A percentile compares a stretch with the other conserved stretches of the same genome.
These are phyloP conservation scores for Colletotrichum nymphaeae DNA, from an alignment of 2,329 filamentous ascomycete genomes.

Conservation along the genomic window DNA sequence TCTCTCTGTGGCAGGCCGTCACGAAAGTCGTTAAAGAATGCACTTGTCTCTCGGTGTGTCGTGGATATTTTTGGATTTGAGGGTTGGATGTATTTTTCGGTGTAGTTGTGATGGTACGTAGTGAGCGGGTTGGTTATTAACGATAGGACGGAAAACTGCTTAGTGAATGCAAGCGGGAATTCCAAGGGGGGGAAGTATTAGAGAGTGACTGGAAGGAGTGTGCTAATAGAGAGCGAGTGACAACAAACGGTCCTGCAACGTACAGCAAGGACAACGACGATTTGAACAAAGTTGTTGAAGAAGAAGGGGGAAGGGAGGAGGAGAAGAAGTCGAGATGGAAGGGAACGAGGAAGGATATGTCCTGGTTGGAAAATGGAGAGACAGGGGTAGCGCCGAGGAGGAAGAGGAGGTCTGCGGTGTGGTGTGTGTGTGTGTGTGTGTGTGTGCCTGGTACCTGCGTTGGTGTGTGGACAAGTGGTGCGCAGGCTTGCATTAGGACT, in stretches of 20 bases:
- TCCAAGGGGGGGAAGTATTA: conserved; percentile 40
- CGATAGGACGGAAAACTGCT: conserved; percentile 59
- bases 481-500: conserved; percentile 11
- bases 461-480: neutral
- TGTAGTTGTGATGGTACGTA: neutral
- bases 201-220: conserved; percentile 41
- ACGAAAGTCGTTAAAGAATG: conserved; percentile 32
- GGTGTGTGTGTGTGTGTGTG: neutral
- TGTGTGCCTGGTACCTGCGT: too few relatives aligned
- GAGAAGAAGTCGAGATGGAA: conserved; percentile 29
- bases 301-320: conserved; percentile 38
- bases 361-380: conserved; percentile 31
- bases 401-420: conserved; percentile 18
- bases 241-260: conserved; percentile 42
- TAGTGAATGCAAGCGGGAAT: conserved; percentile 60
- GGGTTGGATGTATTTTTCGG: neutral
- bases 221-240: conserved; percentile 38
- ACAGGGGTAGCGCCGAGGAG: neutral
- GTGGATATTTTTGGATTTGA: conserved; percentile 28
- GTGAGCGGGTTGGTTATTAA: conserved; percentile 47
- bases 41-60: conserved; percentile 29
- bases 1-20: conserved; percentile 30
- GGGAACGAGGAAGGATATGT: conserved; percentile 35
- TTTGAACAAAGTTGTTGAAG: conserved; percentile 41
- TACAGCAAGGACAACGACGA: conserved; percentile 48